Evolutionary conservation across 371 early-diverging fungal species (phyloP), one percentile per base, ranked within the genome.

Genomic region (Rhizopus delemar): DNA sequence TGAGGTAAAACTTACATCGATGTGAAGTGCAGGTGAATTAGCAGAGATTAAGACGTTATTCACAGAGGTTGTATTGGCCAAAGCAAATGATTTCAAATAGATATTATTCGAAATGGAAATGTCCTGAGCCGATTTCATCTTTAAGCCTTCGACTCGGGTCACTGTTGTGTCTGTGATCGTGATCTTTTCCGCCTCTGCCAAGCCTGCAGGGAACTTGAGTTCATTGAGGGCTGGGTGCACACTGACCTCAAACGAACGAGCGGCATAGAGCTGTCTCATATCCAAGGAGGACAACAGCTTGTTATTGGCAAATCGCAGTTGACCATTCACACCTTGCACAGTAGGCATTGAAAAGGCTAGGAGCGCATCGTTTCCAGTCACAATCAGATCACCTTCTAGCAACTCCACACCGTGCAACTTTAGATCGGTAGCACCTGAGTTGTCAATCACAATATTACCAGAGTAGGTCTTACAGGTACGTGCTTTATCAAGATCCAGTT

Each of bases 51-150:
- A 51, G 5, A 85, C 46, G 0, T 32, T 56, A 12, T 69, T 66
- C 11, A 82, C 54, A 2, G 65, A 29, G 5, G 61, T 59, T 46
- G 81, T 41, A 6, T 63, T 60, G 2, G 65, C 59, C 43, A 82
- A 64, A 9, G 71, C 67, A 15, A 84, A 60, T 3, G 35, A 46
- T 50, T 74, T 78, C 35, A 84, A 59, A 43, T 77, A 75, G 34
- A 75, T 72, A 55, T 84, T 84, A 57, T 80, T 77, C 48, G 77
- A 73, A n/a, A 82, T 54, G 2, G 66, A 73, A 5, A 84, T 32
- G 6, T 78, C 76, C 9, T 62, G 62, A 0, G 60, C 64, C 7
- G 69, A 56, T 1, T 54, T 59, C 36, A 76, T 59, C 13, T 63
- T 69, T 8, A 80, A 56, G 8, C 82, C 82, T 12, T 82, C 76